Base-by-base conservation (phyloP, 83 land plant species). In the Picea abies region DNA sequence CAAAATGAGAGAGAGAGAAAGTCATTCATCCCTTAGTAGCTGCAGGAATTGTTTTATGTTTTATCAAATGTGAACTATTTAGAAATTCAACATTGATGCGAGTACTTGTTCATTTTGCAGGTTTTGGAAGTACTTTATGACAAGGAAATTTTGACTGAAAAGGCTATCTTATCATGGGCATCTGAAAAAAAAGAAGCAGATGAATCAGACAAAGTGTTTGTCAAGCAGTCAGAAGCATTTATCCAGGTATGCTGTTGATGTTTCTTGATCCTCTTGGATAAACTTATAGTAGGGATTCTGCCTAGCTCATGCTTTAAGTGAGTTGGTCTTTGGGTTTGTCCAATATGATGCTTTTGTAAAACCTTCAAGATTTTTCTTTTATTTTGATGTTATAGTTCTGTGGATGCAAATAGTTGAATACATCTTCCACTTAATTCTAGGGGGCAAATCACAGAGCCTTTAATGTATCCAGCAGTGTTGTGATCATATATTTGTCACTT, bases 161-260 rank as follows among this genome's bases (percentile, higher is more conserved):
- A 90, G 49, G 93, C 96, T 64, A 91, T 93, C 77, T 75, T 90
- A 11, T 77, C 70, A 60, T 93, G 96, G 96, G 93, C 86, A 11
- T 62, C 83, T 63, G 96, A 93, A 79, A 93, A 93, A 81, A 87
- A 90, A 69, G 92, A 63, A 58, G 96, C 96, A 8, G 96, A 93
- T 79, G 96, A 93, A 37, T 80, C 87, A 12, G 96, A 93, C 80
- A 93, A 87, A 81, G 39, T 90, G 22, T 91, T 93, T 83, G 75
- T 93, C 10, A 91, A 84, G 84, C 90, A 91, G 81, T 84, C 88
- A 5, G 90, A 90, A 60, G 14, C 62, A 12, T 93, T 93, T 71
- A 83, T 93, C 37, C 82, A 85, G 82, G 95, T 93, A 84, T 80
- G 78, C 11, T 60, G 52, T n/a, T 82, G 52, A 39, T 44, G 25